Evolutionary conservation across 805 yeast genomes (phyloP), one percentile per base, ranked within the genome.

Genomic region (Lachancea sp.): DNA sequence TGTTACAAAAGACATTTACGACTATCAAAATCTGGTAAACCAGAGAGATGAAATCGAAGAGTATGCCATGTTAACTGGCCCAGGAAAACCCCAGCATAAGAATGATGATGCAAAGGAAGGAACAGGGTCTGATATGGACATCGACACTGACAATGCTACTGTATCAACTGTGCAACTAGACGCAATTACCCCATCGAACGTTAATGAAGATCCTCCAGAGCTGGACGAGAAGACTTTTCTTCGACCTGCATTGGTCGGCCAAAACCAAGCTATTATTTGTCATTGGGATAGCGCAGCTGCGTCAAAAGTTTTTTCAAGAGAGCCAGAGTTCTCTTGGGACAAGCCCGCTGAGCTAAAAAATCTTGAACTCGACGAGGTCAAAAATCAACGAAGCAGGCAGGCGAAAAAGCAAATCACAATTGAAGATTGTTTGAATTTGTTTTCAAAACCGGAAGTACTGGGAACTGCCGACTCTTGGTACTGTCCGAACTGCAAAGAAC

Each of bases 391-490:
- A 62, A 51, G 51, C 8, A 49, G 52, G 11, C 16, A 51, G 54
- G 33, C 48, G 49, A 36, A 63, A 63, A 36, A 60, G 69, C 41
- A 67, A 24, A 72, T 81, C 16, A 67, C 83, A 0, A 68, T 90
- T 15, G 74, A 77, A 46, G 90, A 84, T 50, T 90, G 97, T 56
- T 58, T 90, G 34, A 71, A 73, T 16, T 56, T 77, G 43, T 90
- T 90, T 54, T 77, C 94, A 15, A 74, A 76, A 36, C 81, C 94
- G 0, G 98, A 90, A 58, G 77, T 88, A 2, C 69, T 90, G 33
- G 86, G 96, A 11, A 83, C 85, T 36, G 81, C 86, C 40, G 97
- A 90, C 61, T 68, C 87, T 24, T 90, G 97, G 97, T 89, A 80
- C 53, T 90, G 98, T 60, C 94, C 96, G 1, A 64, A 69, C 9